These are phyloP conservation scores for Gossypium longicalyx DNA, from an alignment of 345 rosid species.

Conservation along the genomic window DNA sequence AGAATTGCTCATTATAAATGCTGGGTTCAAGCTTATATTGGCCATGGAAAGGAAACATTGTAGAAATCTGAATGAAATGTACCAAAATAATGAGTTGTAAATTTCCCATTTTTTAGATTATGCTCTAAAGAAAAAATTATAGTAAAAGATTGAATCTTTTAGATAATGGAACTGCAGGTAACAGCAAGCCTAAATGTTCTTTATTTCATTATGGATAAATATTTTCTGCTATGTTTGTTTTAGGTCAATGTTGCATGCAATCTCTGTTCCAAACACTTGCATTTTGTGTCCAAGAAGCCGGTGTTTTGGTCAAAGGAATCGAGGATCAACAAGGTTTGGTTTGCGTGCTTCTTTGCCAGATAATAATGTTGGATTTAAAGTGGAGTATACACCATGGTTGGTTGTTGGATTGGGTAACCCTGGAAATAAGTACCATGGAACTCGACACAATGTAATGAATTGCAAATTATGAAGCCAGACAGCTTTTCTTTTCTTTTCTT, in stretches of 20 bases:
- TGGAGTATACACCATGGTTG: slow-evolving; percentile 88
- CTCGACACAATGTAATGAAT: slow-evolving; percentile 79
- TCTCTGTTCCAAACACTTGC: slow-evolving; percentile 47
- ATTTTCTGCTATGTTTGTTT: not conserved
- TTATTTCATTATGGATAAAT: not conserved
- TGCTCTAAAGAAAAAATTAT: not conserved
- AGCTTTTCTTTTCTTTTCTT: not conserved
- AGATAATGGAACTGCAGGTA: not conserved
- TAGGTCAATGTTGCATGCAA: slow-evolving; percentile 55
- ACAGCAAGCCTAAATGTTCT: not conserved
- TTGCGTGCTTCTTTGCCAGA: slow-evolving; percentile 40
- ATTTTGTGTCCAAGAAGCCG: slow-evolving; percentile 30
- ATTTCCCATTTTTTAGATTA: not conserved
- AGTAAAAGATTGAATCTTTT: not conserved
- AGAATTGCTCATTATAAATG: not conserved
- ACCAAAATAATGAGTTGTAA: not conserved
- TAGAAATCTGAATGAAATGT: not conserved
- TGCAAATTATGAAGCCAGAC: not conserved
- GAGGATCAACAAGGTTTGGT: slow-evolving; percentile 30
- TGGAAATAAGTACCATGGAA: slow-evolving; percentile 86
- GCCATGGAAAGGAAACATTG: not conserved
- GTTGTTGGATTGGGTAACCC: slow-evolving; percentile 91
- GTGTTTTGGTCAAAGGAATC: slow-evolving; percentile 24
- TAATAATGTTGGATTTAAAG: slow-evolving; percentile 37
- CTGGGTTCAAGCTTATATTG: not conserved